These are phyloP conservation scores for Pelagophyceae sp. DNA, from an alignment of 352 stramenopile genomes.

Conservation along the genomic window DNA sequence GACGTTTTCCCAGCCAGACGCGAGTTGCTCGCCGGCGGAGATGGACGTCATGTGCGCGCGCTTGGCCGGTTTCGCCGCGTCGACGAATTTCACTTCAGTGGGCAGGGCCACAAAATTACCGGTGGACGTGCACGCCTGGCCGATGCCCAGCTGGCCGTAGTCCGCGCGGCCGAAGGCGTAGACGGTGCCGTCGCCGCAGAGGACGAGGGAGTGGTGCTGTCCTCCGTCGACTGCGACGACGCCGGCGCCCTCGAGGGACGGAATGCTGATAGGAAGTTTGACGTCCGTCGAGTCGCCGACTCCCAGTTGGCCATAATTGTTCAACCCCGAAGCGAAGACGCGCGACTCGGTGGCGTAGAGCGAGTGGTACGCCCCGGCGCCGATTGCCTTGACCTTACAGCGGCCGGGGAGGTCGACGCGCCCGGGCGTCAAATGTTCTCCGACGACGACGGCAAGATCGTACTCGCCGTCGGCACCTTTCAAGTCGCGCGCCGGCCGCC, in stretches of 20 bases:
- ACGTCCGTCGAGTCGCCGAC: constrained; percentile 50
- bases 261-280: not conserved
- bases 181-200: constrained; percentile 71
- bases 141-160: constrained; percentile 76
- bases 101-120: no score
- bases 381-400: constrained; percentile 12
- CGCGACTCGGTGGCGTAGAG: constrained; percentile 37
- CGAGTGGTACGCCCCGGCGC: constrained; percentile 35
- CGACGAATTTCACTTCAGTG: not conserved
- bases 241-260: constrained; percentile 34
- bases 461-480: constrained; percentile 38
- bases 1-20: no score
- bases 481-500: constrained; percentile 28
- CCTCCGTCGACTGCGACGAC: constrained; percentile 67
- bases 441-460: constrained; percentile 59
- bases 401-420: not conserved
- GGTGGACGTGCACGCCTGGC: no score
- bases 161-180: constrained; percentile 83
- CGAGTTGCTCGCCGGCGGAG: constrained; percentile 32
- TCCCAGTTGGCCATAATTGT: constrained; percentile 94
- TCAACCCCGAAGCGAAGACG: constrained; percentile 81
- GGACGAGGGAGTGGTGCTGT: constrained; percentile 77
- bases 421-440: constrained; percentile 54
- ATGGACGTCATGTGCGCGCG: not conserved
- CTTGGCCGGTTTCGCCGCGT: not conserved